Evolutionary conservation across 306 rosid species (phyloP).

Genomic region (Cercis canadensis): DNA sequence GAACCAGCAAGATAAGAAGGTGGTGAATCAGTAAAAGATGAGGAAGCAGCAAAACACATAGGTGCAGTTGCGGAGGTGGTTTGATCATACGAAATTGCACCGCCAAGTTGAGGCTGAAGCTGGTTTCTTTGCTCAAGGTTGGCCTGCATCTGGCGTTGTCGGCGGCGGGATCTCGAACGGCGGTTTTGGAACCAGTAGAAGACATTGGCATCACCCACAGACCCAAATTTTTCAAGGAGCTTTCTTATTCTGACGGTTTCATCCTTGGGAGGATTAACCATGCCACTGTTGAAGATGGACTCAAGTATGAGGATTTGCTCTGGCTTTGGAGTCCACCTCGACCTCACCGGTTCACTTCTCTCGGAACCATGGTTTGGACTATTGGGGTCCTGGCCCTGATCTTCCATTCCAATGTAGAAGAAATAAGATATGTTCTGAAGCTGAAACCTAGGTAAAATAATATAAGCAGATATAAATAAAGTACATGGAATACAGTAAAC

Average conservation of each 20-base stretch:
- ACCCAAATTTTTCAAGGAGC: slow-evolving; percentile 83
- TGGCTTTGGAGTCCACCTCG: slow-evolving; percentile 94
- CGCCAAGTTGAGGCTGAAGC: slow-evolving; percentile 11
- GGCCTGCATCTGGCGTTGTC: slow-evolving; percentile 87
- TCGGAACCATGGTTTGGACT: slow-evolving; percentile 54
- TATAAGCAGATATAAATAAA: background rate
- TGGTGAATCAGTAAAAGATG: slow-evolving; percentile 21
- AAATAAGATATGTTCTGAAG: slow-evolving; percentile 28
- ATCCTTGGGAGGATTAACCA: slow-evolving; percentile 91
- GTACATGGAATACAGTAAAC: slow-evolving; percentile 41
- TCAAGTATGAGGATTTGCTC: slow-evolving; percentile 92
- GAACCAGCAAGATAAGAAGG: slow-evolving; percentile 42
- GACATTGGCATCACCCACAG: slow-evolving; percentile 90
- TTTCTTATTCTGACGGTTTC: slow-evolving; percentile 82
- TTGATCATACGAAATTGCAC: slow-evolving; percentile 52
- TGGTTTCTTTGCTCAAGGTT: slow-evolving; percentile 53
- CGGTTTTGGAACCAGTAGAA: slow-evolving; percentile 99
- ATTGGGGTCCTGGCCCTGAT: slow-evolving; percentile 46
- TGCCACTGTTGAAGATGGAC: slow-evolving; percentile 97
- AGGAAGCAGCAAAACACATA: slow-evolving; percentile 33
- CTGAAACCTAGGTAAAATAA: slow-evolving; percentile 57
- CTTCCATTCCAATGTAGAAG: slow-evolving; percentile 64
- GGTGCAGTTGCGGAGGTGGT: background rate
- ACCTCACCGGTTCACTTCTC: slow-evolving; percentile 74
- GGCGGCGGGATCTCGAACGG: slow-evolving; percentile 92